Conservation (phyloP, 2,329 filamentous ascomycete genomes). For the Aspergillus alliaceus region DNA sequence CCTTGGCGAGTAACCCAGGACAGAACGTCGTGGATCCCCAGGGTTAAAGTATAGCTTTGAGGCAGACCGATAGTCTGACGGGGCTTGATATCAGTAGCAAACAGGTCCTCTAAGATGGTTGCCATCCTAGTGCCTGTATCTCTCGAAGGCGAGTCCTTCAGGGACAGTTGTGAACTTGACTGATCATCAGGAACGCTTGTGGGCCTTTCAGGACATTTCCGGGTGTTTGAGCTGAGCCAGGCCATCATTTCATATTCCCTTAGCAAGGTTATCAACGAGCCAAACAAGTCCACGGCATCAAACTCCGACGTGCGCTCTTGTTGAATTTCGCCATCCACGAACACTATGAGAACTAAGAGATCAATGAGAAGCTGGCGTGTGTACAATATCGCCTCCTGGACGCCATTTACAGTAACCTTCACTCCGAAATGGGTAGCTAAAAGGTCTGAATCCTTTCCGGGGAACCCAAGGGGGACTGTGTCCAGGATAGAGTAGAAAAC, state of each 20-base stretch:
- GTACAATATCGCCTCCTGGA: constrained; percentile 74
- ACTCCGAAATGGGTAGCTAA: constrained; percentile 71
- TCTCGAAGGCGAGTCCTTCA: constrained; percentile 23
- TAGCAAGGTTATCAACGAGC: constrained; percentile 67
- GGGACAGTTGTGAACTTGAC: constrained; percentile 23
- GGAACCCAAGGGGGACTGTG: constrained; percentile 45
- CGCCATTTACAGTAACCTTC: constrained; percentile 70
- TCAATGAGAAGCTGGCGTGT: constrained; percentile 76
- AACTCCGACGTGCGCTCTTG: constrained; percentile 70
- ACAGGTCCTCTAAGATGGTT: constrained; percentile 46
- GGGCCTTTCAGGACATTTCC: constrained; percentile 31
- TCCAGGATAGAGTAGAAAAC: constrained; percentile 54
- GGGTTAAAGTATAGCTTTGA: constrained; percentile 44
- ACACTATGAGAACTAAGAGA: constrained; percentile 77
- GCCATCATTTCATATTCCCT: constrained; percentile 69
- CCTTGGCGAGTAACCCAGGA: constrained; percentile 53
- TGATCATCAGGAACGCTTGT: constrained; percentile 23
- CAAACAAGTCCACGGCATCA: constrained; percentile 59
- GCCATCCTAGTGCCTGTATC: constrained; percentile 26
- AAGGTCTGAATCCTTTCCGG: constrained; percentile 43
- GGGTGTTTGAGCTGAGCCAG: constrained; percentile 56
- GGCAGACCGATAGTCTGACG: constrained; percentile 40
- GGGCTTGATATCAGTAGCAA: constrained; percentile 45
- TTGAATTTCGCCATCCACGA: constrained; percentile 82
- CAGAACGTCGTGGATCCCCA: constrained; percentile 45